Evolutionary conservation across 2,329 filamentous ascomycete genomes (phyloP).

Genomic region (Aspergillus vadensis): DNA sequence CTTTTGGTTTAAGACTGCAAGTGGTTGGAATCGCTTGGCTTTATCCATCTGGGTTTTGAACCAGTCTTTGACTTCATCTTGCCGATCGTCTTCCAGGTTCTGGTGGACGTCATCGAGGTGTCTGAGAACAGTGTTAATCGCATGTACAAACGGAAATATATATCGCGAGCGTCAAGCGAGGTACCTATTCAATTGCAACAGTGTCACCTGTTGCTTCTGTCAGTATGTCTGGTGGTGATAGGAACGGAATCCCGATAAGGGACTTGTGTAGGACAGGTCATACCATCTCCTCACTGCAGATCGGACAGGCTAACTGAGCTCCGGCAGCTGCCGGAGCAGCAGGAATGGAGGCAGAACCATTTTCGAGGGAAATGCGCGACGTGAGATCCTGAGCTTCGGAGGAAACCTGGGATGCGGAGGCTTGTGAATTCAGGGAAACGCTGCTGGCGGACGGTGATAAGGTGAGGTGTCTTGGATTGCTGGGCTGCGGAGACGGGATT

Average conservation of each 20-base stretch:
- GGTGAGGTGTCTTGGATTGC: slow-evolving; percentile 43
- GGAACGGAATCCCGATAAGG: background rate
- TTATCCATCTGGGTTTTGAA: slow-evolving; percentile 93
- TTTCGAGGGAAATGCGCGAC: slow-evolving; percentile 74
- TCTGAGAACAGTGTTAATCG: slow-evolving; percentile 43
- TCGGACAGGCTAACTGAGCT: slow-evolving; percentile 84
- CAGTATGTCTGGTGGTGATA: slow-evolving; percentile 9
- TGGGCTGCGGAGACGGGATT: slow-evolving; percentile 44
- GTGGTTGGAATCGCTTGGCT: slow-evolving; percentile 87
- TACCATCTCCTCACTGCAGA: slow-evolving; percentile 98
- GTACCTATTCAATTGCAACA: slow-evolving; percentile 85
- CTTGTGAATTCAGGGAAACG: slow-evolving; percentile 74
- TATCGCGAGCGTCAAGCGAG: slow-evolving; percentile 5
- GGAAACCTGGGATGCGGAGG: slow-evolving; percentile 70
- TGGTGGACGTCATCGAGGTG: slow-evolving; percentile 88
- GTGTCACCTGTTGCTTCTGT: slow-evolving; percentile 66
- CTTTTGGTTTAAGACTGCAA: slow-evolving; percentile 90
- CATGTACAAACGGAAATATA: background rate
- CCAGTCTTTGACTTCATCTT: slow-evolving; percentile 96
- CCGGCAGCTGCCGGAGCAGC: slow-evolving; percentile 57
- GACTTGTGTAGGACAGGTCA: slow-evolving; percentile 21
- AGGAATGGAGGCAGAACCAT: slow-evolving; percentile 54
- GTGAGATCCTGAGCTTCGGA: slow-evolving; percentile 75
- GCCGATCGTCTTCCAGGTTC: slow-evolving; percentile 82
- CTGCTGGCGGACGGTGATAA: slow-evolving; percentile 70